A percentile compares a stretch with the other conserved stretches of the same genome.
Conservation (phyloP, 768 basidiomycete genomes). For the Collybia nuda region DNA sequence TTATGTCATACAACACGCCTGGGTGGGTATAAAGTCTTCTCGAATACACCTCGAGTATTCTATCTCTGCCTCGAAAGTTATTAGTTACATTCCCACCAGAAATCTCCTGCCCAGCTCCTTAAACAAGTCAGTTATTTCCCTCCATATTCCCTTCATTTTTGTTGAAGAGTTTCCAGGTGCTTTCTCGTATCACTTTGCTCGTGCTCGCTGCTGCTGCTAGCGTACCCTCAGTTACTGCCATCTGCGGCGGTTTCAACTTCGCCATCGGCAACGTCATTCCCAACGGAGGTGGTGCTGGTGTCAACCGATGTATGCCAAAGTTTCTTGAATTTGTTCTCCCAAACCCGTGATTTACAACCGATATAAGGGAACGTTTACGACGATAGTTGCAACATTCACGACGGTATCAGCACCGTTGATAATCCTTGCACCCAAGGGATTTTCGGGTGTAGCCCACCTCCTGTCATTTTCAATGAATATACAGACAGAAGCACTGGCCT, state of each 20-base stretch:
- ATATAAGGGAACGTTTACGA: constrained; percentile 27
- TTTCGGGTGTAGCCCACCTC: constrained; percentile 27
- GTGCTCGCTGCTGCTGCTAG: too few species aligned
- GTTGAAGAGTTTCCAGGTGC: too few species aligned
- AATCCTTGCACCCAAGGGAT: constrained; percentile 29
- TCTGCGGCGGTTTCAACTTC: constrained; percentile 19
- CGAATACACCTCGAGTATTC: too few species aligned
- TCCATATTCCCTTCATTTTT: too few species aligned
- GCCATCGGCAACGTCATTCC: constrained; percentile 23
- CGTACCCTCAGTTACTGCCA: too few species aligned
- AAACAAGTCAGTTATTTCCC: too few species aligned
- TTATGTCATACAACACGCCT: too few species aligned
- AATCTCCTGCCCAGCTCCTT: too few species aligned
- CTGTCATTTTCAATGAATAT: constrained; percentile 26
- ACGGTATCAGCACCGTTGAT: constrained; percentile 22
- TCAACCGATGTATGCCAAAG: constrained; percentile 18
- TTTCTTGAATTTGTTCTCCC: neutral
- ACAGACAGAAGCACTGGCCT: constrained; percentile 21
- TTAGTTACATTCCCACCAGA: too few species aligned
- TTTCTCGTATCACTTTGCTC: too few species aligned
- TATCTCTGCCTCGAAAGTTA: too few species aligned
- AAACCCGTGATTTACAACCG: neutral
- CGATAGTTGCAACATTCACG: constrained; percentile 23
- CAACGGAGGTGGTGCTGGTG: constrained; percentile 10
- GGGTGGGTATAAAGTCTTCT: too few species aligned